Evolutionary conservation across 192 early-diverging fungal genomes (phyloP), one percentile per base, ranked within the genome.

Genomic region (Glomus cerebriforme): DNA sequence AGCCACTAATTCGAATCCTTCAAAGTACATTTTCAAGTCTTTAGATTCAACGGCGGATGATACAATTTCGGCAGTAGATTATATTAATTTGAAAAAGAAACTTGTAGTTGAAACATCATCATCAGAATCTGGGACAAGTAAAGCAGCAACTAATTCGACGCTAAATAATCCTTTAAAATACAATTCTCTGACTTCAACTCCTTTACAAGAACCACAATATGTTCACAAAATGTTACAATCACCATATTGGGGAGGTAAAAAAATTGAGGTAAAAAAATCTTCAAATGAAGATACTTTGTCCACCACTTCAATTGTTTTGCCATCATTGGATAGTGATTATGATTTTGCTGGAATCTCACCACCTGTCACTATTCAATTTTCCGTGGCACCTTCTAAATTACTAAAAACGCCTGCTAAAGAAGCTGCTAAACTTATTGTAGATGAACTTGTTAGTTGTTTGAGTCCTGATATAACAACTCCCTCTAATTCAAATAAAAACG

Each of bases 331-430:
- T 37, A 74, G 27, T 74, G 75, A 76, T 26, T 63, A n/a, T 54
- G 71, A 73, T 3, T 73, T 45, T 58, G 37, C 71, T 8, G 75
- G 22, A 26, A 43, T 78, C 7, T 84, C 83, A 29, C 81, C 83
- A 31, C 83, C 83, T 29, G 73, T 74, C 24, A 84, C 81, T 0
- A 74, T 84, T 22, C 79, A 82, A 62, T 84, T 84, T 74, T 75
- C 80, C 1, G 39, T 80, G 9, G 62, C 83, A 35, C 75, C 47
- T 24, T 79, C 78, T 2, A 67, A 66, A 27, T 66, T 84, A 59
- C 26, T 80, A 7, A 78, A 65, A 34, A 82, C 83, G 7, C 83
- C 83, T 0, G 79, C 78, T 3, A 73, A 72, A 32, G 75, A 82
- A 68, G 81, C 81, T 3, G 83, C 83, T 5, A 79, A 77, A 34